Percentiles rank a stretch among this genome's conserved stretches.
Evolutionary conservation across 805 yeast species (phyloP).

Genomic region (Kuraishia piskuri): DNA sequence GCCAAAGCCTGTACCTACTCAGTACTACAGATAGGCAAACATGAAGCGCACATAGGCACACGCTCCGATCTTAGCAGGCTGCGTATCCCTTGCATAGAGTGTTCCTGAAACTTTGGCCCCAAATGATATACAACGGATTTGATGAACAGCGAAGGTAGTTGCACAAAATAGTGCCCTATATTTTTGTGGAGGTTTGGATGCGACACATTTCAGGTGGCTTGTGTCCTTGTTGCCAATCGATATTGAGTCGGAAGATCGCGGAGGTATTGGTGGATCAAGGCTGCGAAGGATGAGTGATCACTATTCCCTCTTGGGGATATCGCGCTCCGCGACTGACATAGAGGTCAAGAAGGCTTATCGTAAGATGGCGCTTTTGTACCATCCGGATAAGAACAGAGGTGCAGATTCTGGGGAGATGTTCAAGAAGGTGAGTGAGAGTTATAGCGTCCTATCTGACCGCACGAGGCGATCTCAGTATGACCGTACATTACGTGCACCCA

Average conservation of each 20-base stretch:
- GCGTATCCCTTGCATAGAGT: background rate
- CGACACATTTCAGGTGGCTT: background rate
- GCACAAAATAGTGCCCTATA: too few species aligned
- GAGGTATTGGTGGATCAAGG: too few species aligned
- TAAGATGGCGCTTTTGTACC: constrained; percentile 67
- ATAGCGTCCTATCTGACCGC: constrained; percentile 70
- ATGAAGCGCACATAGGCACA: too few species aligned
- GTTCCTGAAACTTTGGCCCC: background rate
- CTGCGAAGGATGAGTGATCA: constrained; percentile 36
- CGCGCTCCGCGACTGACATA: constrained; percentile 56
- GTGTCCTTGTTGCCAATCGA: too few species aligned
- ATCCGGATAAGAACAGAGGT: constrained; percentile 83
- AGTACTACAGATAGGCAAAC: too few species aligned
- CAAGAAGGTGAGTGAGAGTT: constrained; percentile 90
- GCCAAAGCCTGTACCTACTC: too few species aligned
- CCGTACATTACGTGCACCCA: constrained; percentile 8
- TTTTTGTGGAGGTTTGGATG: too few species aligned
- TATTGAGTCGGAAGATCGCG: too few species aligned
- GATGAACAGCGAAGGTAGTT: too few species aligned
- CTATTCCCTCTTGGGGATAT: constrained; percentile 68
- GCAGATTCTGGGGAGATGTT: constrained; percentile 74
- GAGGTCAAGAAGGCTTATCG: constrained; percentile 80
- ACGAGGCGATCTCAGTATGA: constrained; percentile 63
- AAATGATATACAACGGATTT: too few species aligned
- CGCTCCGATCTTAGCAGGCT: too few species aligned